phyloP scores from a whole-genome alignment of 371 early-diverging fungal genomes.

The Funneliformis caledonium region DNA sequence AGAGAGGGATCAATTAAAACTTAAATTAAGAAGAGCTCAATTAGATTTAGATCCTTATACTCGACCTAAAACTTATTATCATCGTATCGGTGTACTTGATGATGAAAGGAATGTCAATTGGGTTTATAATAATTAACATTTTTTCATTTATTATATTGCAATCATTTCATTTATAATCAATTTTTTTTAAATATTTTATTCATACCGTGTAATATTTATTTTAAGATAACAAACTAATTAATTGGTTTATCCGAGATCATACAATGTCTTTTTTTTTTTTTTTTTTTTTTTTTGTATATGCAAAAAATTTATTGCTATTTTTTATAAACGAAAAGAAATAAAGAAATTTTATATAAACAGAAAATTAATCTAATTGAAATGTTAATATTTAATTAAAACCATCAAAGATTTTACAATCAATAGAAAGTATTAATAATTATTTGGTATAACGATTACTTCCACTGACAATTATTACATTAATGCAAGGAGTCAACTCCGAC shows the following conservation, averaged over 20 bases:
- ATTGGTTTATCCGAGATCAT: no score
- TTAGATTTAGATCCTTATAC: slow-evolving; percentile 46
- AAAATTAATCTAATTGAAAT: neutral
- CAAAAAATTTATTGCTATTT: no score
- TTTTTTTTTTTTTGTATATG: neutral
- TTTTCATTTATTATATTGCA: neutral
- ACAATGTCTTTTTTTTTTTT: no score
- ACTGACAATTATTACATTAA: neutral
- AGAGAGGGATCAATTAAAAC: slow-evolving; percentile 45
- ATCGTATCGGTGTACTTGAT: slow-evolving; percentile 46
- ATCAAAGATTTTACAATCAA: neutral
- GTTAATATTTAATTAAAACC: neutral
- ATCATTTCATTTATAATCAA: no score
- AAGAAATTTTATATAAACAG: neutral
- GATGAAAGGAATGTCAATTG: slow-evolving; percentile 43
- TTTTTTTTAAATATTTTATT: no score
- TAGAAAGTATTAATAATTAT: no score
- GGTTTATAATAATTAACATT: neutral
- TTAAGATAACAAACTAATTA: no score
- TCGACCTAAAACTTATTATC: slow-evolving; percentile 46
- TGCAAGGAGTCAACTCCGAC: neutral
- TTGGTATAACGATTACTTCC: no score
- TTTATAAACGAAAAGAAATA: no score
- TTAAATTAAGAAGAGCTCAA: slow-evolving; percentile 43
- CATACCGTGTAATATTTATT: no score